A percentile compares a stretch with the other conserved stretches of the same genome.
These are phyloP conservation scores for Triticum monococcum DNA, from an alignment of 176 grass and related monocot genomes.

Conservation along the genomic window DNA sequence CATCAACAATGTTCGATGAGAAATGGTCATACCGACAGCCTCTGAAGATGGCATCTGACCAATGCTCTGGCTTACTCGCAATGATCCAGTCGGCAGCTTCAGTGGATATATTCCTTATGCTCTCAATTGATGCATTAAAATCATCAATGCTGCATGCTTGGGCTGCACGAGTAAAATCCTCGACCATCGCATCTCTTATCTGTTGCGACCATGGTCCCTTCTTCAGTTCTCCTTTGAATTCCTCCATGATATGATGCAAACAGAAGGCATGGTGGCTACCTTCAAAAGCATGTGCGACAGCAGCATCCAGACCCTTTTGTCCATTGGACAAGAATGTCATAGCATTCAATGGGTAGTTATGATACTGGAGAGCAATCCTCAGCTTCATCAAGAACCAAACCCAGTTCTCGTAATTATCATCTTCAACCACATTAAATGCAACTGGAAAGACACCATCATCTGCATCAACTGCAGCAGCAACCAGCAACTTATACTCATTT, in stretches of 20 bases:
- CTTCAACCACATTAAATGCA: slow-evolving; percentile 90
- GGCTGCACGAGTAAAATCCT: slow-evolving; percentile 88
- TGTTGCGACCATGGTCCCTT: slow-evolving; percentile 80
- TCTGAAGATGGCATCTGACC: slow-evolving; percentile 94
- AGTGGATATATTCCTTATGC: slow-evolving; percentile 81
- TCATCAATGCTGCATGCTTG: slow-evolving; percentile 85
- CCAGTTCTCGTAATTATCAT: slow-evolving; percentile 92
- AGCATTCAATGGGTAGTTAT: slow-evolving; percentile 35
- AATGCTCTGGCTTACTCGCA: slow-evolving; percentile 87
- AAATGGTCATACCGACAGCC: slow-evolving; percentile 92
- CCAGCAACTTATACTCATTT: slow-evolving; percentile 80
- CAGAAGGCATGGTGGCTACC: slow-evolving; percentile 81
- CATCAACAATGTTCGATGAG: slow-evolving; percentile 84
- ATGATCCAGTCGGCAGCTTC: slow-evolving; percentile 92
- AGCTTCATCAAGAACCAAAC: slow-evolving; percentile 89
- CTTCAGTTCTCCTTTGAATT: slow-evolving; percentile 84
- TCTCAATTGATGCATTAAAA: slow-evolving; percentile 88
- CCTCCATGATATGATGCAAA: slow-evolving; percentile 85
- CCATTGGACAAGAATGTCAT: slow-evolving; percentile 87
- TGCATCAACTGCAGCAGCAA: slow-evolving; percentile 82
- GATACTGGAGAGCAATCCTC: slow-evolving; percentile 66
- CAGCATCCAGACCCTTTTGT: slow-evolving; percentile 80
- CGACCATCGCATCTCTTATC: slow-evolving; percentile 79
- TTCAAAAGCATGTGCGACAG: slow-evolving; percentile 81
- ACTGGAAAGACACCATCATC: slow-evolving; percentile 90